Base-by-base conservation (phyloP, 2,329 filamentous ascomycete genomes). In the Exophiala viscosa region DNA sequence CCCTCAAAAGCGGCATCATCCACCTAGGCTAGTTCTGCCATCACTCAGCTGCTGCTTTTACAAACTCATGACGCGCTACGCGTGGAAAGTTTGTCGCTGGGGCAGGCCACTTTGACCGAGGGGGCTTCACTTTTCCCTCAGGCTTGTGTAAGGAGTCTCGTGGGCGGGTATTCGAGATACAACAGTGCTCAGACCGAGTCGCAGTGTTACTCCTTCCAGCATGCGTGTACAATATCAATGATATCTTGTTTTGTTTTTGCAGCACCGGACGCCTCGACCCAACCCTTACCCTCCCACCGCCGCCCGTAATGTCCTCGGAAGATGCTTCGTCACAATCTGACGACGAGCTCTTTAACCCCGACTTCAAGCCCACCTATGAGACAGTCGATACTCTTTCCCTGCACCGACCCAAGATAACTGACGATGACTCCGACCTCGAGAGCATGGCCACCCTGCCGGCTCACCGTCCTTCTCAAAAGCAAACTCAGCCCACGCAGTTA, bases 401-500 rank as follows among this genome's bases (percentile, higher is more conserved):
- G 15, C 50, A 32, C 8, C 45, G 53, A 32, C 28, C 45, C 17
- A 47, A 35, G 35, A 34, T 50, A 45, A 34, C 28, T 47, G 46
- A 45, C 42, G 52, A 54, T 33, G 53, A 44, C 38, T 42, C 59
- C 18, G 68, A 69, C 50, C 64, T 75, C 62, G 73, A 80, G 54
- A 79, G 76, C 9, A 64, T 78, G 46, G 74, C 73, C 55, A 79
- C 76, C 9, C 54, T 77, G 56, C 73, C 79, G 62, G 55, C 74
- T 61, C 62, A 54, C 53, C 56, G 41, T 33, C 53, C 40, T 8
- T 35, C 48, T 35, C 56, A 55, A 60, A 51, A 61, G 60, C 68
- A 79, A 69, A 85, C 82, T 11, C 83, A 86, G 62, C 81, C 83
- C 0, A 85, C 80, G 9, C 83, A 85, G 62, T 70, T 83, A 32